Conservation (phyloP, 2,329 filamentous ascomycete species). For the Verticillium dahliae region DNA sequence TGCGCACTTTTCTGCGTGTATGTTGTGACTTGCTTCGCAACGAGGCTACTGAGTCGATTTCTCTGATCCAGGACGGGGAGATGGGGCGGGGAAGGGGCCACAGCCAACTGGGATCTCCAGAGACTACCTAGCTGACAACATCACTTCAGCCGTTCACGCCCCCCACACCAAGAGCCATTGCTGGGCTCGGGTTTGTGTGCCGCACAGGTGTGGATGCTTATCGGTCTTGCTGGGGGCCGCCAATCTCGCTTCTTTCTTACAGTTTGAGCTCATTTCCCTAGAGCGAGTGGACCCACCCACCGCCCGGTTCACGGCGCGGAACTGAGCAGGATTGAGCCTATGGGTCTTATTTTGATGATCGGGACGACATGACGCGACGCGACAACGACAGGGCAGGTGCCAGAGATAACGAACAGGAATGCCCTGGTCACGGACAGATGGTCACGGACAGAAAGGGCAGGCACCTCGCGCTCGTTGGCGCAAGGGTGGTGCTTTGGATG, state of each 20-base stretch:
- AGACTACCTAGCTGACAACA: no score
- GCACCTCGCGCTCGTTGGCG: not conserved
- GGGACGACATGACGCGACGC: no score
- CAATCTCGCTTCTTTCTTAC: not conserved
- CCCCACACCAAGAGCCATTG: no score
- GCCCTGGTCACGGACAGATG: not conserved
- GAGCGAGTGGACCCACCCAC: not conserved
- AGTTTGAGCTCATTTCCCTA: not conserved
- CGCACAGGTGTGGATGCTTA: not conserved
- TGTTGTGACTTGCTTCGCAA: no score
- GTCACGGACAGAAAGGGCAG: not conserved
- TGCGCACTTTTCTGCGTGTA: not conserved
- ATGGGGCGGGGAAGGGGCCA: not conserved
- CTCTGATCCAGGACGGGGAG: not conserved
- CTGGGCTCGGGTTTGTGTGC: not conserved
- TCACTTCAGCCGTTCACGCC: no score
- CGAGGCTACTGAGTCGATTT: not conserved
- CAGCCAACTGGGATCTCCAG: not conserved
- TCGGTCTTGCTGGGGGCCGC: not conserved
- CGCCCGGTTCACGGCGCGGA: not conserved
- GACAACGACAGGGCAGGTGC: not conserved
- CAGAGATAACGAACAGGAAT: not conserved
- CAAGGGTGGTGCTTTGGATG: no score
- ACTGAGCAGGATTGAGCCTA: not conserved
- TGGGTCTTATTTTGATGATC: not conserved